A percentile compares a stretch with the other conserved stretches of the same genome.
Conservation (phyloP, 805 yeast species). For the Wickerhamiella dianesei region DNA sequence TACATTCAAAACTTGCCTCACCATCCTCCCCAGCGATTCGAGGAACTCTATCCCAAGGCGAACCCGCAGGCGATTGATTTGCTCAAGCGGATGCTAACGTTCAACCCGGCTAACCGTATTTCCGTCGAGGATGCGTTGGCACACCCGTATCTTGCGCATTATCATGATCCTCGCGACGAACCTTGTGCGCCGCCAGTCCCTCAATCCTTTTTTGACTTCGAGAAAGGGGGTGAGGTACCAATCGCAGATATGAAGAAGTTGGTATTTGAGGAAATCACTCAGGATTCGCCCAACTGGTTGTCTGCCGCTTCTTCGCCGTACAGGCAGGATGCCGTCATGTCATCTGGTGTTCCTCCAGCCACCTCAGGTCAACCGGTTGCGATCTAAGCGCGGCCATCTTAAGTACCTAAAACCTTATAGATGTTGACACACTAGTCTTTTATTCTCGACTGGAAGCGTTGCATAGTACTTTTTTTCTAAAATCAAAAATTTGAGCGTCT, state of each 20-base stretch:
- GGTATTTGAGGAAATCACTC: constrained; percentile 62
- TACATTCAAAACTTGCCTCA: constrained; percentile 81
- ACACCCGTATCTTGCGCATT: constrained; percentile 77
- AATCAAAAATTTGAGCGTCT: too few species aligned
- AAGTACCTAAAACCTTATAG: too few species aligned
- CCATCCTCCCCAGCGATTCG: constrained; percentile 21
- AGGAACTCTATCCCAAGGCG: constrained; percentile 59
- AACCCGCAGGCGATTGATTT: constrained; percentile 78
- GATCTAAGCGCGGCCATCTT: neutral
- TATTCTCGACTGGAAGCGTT: too few species aligned
- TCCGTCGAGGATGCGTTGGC: constrained; percentile 76
- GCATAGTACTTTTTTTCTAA: too few species aligned
- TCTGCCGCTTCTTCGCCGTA: too few species aligned
- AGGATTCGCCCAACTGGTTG: neutral
- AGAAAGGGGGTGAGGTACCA: constrained; percentile 39
- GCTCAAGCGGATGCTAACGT: constrained; percentile 61
- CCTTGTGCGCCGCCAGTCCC: constrained; percentile 51
- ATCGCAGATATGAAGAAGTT: constrained; percentile 62
- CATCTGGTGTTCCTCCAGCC: neutral
- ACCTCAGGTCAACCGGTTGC: neutral
- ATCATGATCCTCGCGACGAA: constrained; percentile 93
- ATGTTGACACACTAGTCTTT: too few species aligned
- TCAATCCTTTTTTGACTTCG: constrained; percentile 80
- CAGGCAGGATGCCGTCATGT: too few species aligned
- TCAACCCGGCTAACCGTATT: constrained; percentile 74